Conservation (phyloP, 2,329 filamentous ascomycete species). For the Botrytis tulipae region DNA sequence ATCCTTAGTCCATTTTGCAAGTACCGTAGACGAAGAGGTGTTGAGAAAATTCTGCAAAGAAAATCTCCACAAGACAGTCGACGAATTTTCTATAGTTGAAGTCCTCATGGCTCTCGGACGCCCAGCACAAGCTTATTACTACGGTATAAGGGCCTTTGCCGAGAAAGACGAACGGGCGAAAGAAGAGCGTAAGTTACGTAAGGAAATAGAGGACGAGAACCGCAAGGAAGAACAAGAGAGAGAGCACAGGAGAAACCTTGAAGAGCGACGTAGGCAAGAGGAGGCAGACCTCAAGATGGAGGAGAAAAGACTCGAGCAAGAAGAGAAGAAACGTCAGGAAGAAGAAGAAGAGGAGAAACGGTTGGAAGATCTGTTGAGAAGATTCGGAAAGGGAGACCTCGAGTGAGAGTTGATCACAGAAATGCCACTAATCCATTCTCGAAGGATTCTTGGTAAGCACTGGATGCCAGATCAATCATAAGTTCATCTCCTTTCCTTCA, state of each 20-base stretch:
- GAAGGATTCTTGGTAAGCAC: neutral
- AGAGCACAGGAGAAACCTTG: neutral
- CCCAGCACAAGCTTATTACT: conserved; percentile 11
- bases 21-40: neutral
- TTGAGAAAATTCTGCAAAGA: neutral
- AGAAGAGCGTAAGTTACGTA: neutral
- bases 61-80: neutral
- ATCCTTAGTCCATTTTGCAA: neutral
- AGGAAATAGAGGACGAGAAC: neutral
- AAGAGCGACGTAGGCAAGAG: neutral
- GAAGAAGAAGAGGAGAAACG: neutral
- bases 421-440: too few relatives aligned
- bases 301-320: neutral
- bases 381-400: neutral
- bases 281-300: neutral
- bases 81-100: neutral
- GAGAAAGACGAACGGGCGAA: neutral
- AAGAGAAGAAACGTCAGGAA: neutral
- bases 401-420: too few relatives aligned
- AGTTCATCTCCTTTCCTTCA: neutral
- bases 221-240: neutral
- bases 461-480: too few relatives aligned
- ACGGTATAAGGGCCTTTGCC: neutral
- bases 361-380: neutral
- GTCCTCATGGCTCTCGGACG: neutral